Evolutionary conservation across 1,284 basidiomycete genomes (phyloP).

Genomic region (Ganoderma boninense): DNA sequence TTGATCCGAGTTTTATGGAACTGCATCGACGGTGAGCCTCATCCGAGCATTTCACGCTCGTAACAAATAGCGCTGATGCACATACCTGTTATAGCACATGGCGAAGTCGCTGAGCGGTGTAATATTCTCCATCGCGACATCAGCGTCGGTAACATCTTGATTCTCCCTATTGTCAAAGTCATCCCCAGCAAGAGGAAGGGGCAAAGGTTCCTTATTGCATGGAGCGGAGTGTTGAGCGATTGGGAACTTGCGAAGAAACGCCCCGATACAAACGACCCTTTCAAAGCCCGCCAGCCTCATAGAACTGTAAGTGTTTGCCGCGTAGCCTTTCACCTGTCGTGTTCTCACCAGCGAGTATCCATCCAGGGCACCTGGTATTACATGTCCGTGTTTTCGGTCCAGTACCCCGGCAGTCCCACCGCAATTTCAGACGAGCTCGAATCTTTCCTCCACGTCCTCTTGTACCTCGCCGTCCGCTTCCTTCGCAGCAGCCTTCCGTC

Average conservation of each 20-base stretch:
- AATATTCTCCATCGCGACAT: slow-evolving; percentile 21
- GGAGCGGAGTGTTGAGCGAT: slow-evolving; percentile 20
- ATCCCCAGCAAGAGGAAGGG: too few species aligned
- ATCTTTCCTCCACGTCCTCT: not conserved
- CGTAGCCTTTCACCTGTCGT: not conserved
- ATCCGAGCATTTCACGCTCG: too few species aligned
- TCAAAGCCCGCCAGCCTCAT: slow-evolving; percentile 1
- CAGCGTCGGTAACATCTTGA: slow-evolving; percentile 25
- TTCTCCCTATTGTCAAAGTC: slow-evolving; percentile 12
- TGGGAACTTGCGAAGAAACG: slow-evolving; percentile 20
- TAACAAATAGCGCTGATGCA: too few species aligned
- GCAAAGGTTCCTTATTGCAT: not conserved
- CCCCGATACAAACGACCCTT: too few species aligned
- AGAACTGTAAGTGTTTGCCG: not conserved
- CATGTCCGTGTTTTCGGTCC: slow-evolving; percentile 17
- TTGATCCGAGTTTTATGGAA: slow-evolving; percentile 2
- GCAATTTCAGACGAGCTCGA: not conserved
- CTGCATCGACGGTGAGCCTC: slow-evolving; percentile 12
- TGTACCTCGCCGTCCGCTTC: not conserved
- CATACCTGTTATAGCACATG: slow-evolving; percentile 10
- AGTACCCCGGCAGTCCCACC: not conserved
- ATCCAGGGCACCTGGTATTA: slow-evolving; percentile 25
- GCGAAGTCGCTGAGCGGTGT: not conserved
- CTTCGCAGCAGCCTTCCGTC: not conserved
- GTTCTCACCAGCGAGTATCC: too few species aligned